These are phyloP conservation scores for Pseudonitzschia multistriata DNA, from an alignment of 108 stramenopile genomes.

Conservation along the genomic window DNA sequence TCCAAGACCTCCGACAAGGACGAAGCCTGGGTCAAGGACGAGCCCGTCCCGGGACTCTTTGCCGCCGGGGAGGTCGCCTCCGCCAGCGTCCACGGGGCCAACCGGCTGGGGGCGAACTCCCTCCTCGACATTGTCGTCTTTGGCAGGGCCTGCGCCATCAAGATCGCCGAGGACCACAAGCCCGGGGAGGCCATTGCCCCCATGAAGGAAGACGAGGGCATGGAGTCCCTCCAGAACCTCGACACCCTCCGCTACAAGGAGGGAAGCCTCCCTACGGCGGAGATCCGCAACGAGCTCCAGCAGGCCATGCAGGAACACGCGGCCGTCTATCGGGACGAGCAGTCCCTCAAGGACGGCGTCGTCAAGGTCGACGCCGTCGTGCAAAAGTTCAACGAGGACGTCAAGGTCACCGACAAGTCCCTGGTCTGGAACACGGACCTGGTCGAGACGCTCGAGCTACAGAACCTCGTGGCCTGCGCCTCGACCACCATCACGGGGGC, in stretches of 20 bases:
- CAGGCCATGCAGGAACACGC: conserved; percentile 98
- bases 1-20: conserved; percentile 8
- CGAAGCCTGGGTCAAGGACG: conserved; percentile 49
- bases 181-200: conserved; percentile 86
- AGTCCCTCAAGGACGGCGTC: conserved; percentile 83
- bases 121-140: conserved; percentile 99
- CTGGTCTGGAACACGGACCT: conserved; percentile 99
- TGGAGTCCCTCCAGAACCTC: conserved; percentile 83
- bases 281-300: conserved; percentile 93
- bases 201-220: conserved; percentile 76
- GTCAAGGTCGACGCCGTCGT: conserved; percentile 89
- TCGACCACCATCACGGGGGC: conserved; percentile 97
- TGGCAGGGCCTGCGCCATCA: conserved; percentile 95
- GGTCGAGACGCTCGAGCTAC: conserved; percentile 93
- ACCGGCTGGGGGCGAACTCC: conserved; percentile 98
- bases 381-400: conserved; percentile 72
- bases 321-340: conserved; percentile 95
- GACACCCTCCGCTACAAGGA: conserved; percentile 86
- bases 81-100: conserved; percentile 99
- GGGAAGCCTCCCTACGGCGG: conserved; percentile 80
- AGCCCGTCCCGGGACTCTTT: conserved; percentile 95
- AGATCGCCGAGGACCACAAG: conserved; percentile 93
- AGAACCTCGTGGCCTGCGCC: conserved; percentile 91
- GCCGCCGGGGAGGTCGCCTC: conserved; percentile 98
- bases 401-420: conserved; percentile 90